A percentile compares a stretch with the other conserved stretches of the same genome.
These are phyloP conservation scores for Puccinia horiana DNA, from an alignment of 1,284 basidiomycete genomes.

Conservation along the genomic window DNA sequence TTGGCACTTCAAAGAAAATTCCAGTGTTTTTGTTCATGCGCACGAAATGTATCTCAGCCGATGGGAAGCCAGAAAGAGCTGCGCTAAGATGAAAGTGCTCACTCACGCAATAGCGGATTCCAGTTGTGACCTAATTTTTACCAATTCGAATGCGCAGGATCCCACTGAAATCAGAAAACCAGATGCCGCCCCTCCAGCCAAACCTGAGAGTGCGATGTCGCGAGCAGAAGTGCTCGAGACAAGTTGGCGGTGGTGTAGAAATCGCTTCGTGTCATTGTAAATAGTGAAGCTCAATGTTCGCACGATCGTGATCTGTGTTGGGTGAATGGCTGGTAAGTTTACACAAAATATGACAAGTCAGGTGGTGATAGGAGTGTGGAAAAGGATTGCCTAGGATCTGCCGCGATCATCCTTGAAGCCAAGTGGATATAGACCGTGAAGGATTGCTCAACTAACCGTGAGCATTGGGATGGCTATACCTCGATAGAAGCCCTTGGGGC, in stretches of 20 bases:
- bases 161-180: constrained; percentile 45
- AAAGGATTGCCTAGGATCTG: background rate
- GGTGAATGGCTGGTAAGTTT: background rate
- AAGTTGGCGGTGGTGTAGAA: constrained; percentile 20
- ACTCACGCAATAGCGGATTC: constrained; percentile 48
- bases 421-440: background rate
- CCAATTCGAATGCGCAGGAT: constrained; percentile 49
- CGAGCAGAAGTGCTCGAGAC: constrained; percentile 21
- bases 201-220: constrained; percentile 43
- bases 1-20: constrained; percentile 29
- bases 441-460: constrained; percentile 24
- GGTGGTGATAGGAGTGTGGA: background rate
- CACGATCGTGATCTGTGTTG: constrained; percentile 41
- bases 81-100: background rate
- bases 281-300: constrained; percentile 46
- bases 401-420: background rate
- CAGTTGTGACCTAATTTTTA: constrained; percentile 47
- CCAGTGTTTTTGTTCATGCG: background rate
- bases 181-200: constrained; percentile 38
- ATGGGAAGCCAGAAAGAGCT: background rate
- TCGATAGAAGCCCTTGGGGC: constrained; percentile 46
- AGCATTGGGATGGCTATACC: constrained; percentile 50
- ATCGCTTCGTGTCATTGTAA: constrained; percentile 37
- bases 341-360: background rate
- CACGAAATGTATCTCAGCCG: background rate